Evolutionary conservation across 768 basidiomycete genomes (phyloP).

Genomic region (Coprinellus aureogranulatus): DNA sequence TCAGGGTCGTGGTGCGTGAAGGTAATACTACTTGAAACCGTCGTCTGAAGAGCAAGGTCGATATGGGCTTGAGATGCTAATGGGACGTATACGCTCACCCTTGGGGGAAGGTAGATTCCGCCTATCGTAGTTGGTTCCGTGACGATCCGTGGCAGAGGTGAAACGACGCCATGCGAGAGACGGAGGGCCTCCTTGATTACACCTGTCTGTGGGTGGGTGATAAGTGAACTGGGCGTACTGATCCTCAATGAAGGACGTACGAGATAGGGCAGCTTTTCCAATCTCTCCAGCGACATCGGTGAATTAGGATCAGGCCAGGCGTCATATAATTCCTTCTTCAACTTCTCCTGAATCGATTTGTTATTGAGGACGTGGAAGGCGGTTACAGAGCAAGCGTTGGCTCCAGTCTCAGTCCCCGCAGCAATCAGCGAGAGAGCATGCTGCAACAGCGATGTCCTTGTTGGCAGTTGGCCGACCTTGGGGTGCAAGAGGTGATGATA

Average conservation of each 20-base stretch:
- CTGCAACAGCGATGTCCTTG: slow-evolving; percentile 23
- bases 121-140: slow-evolving; percentile 7
- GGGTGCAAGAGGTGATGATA: slow-evolving; percentile 37
- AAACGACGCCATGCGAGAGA: slow-evolving; percentile 38
- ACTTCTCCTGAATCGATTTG: slow-evolving; percentile 24
- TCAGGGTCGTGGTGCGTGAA: slow-evolving; percentile 38
- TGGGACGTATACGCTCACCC: too few relatives aligned
- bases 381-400: slow-evolving; percentile 37
- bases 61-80: too few relatives aligned
- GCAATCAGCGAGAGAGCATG: slow-evolving; percentile 36
- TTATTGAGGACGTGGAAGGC: slow-evolving; percentile 36
- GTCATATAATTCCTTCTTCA: slow-evolving; percentile 30
- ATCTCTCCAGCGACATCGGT: slow-evolving; percentile 28
- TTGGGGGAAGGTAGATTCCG: too few relatives aligned
- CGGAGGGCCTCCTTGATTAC: slow-evolving; percentile 48
- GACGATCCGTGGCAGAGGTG: slow-evolving; percentile 39
- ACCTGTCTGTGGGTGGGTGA: slow-evolving; percentile 32
- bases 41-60: slow-evolving; percentile 27
- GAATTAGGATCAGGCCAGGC: slow-evolving; percentile 42
- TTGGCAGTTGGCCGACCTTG: neutral
- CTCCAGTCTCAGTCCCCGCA: slow-evolving; percentile 46
- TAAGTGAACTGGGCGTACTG: neutral
- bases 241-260: slow-evolving; percentile 24
- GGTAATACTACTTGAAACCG: slow-evolving; percentile 38
- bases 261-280: slow-evolving; percentile 47